Evolutionary conservation across 2,329 filamentous ascomycete species (phyloP), one percentile per base, ranked within the genome.

Genomic region (Talaromyces amestolkiae): DNA sequence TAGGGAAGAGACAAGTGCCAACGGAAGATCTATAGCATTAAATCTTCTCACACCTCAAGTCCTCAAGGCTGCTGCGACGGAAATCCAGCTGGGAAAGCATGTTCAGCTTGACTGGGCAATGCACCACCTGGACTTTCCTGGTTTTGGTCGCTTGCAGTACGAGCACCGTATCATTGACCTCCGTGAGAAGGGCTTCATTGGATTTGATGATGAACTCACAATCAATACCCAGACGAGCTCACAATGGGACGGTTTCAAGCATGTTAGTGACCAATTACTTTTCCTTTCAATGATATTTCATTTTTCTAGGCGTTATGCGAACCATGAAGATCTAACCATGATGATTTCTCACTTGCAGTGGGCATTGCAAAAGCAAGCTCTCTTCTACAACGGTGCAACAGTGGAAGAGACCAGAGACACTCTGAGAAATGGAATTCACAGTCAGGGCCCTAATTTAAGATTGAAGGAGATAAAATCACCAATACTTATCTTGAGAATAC

Each of bases 191-290:
- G 41, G 41, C 8, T 19, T 33, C 19, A 7, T 49, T 22, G 58
- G 13, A 24, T 49, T 61, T 35, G 58, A 61, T 31, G 58, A 61
- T 37, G 58, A 61, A 15, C 24, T 61, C 15, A 10, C 3, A 2
- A 61, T 61, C 6, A 61, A 61, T 33, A 61, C 58, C 6, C 58
- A 61, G 15, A 47, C 17, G 5, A 33, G 58, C 27, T 61, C 58
- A 35, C 58, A 61, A 13, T 61, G 58, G 58, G 58, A 61, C 13
- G 27, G 58, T 11, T 15, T 61, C 1, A 61, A 61, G 24, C 58
- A 61, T 61, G 58, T 61, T 13, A 60, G 58, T 45, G 37, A 47
- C 8, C 27, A 15, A 35, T 5, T 31, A 7, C 27, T 31, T 31
- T 31, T 31, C 6, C 27, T 31, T 31, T 31, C 27, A 31, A 31